These are phyloP conservation scores for Erigeron philadelphicus DNA, from an alignment of 140 eudicot genomes.

Conservation along the genomic window DNA sequence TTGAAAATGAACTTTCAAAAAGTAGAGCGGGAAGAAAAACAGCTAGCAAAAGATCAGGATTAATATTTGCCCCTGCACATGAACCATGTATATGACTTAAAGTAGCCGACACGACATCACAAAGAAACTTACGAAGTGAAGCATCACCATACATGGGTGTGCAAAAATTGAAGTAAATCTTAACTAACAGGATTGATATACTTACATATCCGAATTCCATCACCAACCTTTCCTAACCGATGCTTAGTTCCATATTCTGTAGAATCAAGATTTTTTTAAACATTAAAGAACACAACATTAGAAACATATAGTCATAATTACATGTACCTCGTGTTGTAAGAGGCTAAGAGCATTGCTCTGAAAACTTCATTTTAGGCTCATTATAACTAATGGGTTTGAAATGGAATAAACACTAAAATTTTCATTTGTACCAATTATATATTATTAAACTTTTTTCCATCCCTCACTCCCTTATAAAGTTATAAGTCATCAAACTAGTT, in stretches of 20 bases:
- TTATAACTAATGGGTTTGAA: no score
- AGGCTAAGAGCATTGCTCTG: no score
- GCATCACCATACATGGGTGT: not conserved
- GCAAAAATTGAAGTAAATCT: not conserved
- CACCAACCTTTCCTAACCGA: constrained; percentile 71
- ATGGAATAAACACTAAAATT: no score
- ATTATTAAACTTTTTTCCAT: no score
- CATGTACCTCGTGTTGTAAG: not conserved
- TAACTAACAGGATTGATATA: constrained; percentile 19
- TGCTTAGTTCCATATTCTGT: constrained; percentile 83
- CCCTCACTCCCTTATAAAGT: no score
- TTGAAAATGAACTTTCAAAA: constrained; percentile 86
- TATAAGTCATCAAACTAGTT: no score
- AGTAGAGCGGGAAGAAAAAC: constrained; percentile 99
- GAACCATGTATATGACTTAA: constrained; percentile 19
- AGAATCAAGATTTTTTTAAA: constrained; percentile 14
- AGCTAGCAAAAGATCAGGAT: constrained; percentile 90
- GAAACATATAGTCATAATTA: not conserved
- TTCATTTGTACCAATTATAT: no score
- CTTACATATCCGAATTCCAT: constrained; percentile 89
- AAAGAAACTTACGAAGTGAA: not conserved
- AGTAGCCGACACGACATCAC: not conserved
- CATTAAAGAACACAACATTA: not conserved
- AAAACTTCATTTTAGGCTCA: no score
- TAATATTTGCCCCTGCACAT: constrained; percentile 79